Base-by-base conservation (phyloP, 2,329 filamentous ascomycete species). In the Cryphonectria radicalis region DNA sequence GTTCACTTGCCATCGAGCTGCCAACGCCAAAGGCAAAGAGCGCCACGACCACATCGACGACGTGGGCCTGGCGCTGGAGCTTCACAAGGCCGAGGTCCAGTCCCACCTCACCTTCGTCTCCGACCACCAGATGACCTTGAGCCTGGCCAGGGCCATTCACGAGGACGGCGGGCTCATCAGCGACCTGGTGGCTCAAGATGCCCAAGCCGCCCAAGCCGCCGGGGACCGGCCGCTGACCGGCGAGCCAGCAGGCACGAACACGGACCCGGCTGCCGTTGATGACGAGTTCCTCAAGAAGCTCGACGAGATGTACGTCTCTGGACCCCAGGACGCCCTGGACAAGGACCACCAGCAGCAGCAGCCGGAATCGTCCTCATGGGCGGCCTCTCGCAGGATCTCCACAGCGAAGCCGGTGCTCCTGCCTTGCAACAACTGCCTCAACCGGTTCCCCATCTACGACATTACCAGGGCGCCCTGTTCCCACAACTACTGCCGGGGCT, bases 401-500 rank as follows among this genome's bases (percentile, higher is more conserved):
- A n/a, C 46, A 50, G 6, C 46, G 6, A 50, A 50, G 46, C 46
- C 46, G 3, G 8, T 0, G 46, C 46, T n/a, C 6, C 46, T 50
- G 22, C 0, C 46, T 11, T 50, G 46, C 22, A 19, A 22, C 46
- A 50, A n/a, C 46, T 50, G 46, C 46, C 22, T n/a, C 2, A 2
- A n/a, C 7, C 46, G 46, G 5, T 50, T 50, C 46, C 22, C 46
- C 1, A n/a, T n/a, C 22, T n/a, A 10, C 46, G 46, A 50, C 19
- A 50, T 50, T 6, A 50, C 46, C 46, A 50, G 46, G 2, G 46
- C 46, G 10, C 46, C 46, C 22, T 50, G 46, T n/a, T 50, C 22
- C 46, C 70, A 72, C 7, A 42, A 67, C 22, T 72, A 70, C 42
- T 72, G 70, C 40, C 28, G 40, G 3, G 42, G 4, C 5, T 72